Conservation (phyloP, 305 asterid genomes). For the Solanum aculeatissimum region DNA sequence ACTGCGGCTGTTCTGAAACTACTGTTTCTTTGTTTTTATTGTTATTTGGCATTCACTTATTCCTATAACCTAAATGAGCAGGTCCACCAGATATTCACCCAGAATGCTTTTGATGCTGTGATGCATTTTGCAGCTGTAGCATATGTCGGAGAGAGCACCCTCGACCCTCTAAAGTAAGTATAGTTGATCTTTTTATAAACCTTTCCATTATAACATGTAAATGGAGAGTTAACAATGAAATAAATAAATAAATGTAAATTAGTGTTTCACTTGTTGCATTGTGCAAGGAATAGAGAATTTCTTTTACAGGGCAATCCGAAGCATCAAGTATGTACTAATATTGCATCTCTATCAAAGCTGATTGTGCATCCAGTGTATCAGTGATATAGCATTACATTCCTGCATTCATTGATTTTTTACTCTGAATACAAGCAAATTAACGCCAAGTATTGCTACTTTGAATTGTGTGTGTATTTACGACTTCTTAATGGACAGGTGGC, state of each 20-base stretch:
- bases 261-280: neutral
- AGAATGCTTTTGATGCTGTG: conserved; percentile 90
- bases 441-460: neutral
- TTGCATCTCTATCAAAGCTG: neutral
- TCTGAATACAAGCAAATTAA: neutral
- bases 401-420: neutral
- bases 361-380: neutral
- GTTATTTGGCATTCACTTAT: neutral
- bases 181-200: neutral
- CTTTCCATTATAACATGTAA: neutral
- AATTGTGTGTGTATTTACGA: neutral
- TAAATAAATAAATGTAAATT: neutral
- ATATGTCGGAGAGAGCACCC: conserved; percentile 95
- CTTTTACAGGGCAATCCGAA: neutral
- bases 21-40: neutral
- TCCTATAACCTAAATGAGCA: conserved; percentile 22
- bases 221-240: neutral
- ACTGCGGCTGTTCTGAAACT: conserved; percentile 2
- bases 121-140: conserved; percentile 99
- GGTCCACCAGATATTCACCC: conserved; percentile 63
- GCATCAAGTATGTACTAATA: neutral
- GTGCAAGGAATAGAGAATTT: neutral
- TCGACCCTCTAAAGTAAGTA: conserved; percentile 78
- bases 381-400: neutral
- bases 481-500: neutral